Conservation (phyloP, 2,329 filamentous ascomycete species). For the Verticillium zaregamsianum region DNA sequence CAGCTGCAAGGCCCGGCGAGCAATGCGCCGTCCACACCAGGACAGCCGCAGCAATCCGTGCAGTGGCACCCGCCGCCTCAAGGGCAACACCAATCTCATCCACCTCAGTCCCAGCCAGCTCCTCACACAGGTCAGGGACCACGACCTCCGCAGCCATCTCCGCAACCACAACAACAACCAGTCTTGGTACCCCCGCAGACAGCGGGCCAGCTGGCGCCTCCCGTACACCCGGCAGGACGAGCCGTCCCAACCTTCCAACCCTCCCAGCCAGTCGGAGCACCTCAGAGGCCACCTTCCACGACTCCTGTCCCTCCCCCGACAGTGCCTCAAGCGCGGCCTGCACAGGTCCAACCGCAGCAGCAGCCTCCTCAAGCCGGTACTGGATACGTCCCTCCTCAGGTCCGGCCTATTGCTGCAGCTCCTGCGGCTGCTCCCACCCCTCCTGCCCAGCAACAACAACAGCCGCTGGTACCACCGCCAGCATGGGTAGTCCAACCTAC, state of each 20-base stretch:
- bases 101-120: slow-evolving; percentile 12
- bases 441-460: slow-evolving; percentile 6
- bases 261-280: slow-evolving; percentile 29
- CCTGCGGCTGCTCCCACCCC: slow-evolving; percentile 7
- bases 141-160: slow-evolving; percentile 17
- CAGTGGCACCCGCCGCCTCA: slow-evolving; percentile 11
- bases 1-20: slow-evolving; percentile 15
- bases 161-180: slow-evolving; percentile 16
- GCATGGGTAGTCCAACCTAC: slow-evolving; percentile 2
- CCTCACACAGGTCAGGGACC: slow-evolving; percentile 16
- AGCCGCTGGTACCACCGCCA: slow-evolving; percentile 21
- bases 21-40: slow-evolving; percentile 6
- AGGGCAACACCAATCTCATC: slow-evolving; percentile 8
- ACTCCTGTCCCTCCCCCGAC: slow-evolving; percentile 29
- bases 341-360: slow-evolving; percentile 13
- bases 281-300: slow-evolving; percentile 25
- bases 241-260: slow-evolving; percentile 29
- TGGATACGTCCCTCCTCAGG: slow-evolving; percentile 3
- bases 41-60: slow-evolving; percentile 13
- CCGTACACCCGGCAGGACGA: slow-evolving; percentile 26
- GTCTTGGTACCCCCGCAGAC: slow-evolving; percentile 30
- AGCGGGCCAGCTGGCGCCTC: slow-evolving; percentile 28
- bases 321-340: slow-evolving; percentile 25
- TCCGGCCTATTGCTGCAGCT: slow-evolving; percentile 12
- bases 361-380: slow-evolving; percentile 7